These are phyloP conservation scores for Tilletia walkeri DNA, from an alignment of 1,284 basidiomycete species.

Conservation along the genomic window DNA sequence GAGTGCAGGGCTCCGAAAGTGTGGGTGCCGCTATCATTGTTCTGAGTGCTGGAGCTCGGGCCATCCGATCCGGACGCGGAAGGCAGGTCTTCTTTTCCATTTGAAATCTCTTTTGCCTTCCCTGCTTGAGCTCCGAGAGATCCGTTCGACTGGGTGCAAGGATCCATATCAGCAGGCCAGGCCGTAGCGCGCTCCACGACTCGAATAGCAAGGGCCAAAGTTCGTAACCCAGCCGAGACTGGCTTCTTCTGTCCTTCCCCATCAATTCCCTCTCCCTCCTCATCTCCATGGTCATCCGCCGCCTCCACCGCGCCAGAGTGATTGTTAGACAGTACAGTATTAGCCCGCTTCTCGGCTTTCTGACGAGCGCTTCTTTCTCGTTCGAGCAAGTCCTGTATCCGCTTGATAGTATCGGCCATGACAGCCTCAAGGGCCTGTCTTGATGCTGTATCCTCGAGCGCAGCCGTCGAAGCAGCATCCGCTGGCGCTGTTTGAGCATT, in stretches of 20 bases:
- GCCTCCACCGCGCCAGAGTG: neutral
- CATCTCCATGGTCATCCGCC: neutral
- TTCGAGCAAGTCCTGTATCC: constrained; percentile 1
- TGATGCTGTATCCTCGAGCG: too few species aligned
- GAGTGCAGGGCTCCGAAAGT: too few species aligned
- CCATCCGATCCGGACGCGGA: too few species aligned
- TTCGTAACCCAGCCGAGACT: neutral
- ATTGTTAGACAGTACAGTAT: neutral
- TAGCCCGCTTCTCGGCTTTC: neutral
- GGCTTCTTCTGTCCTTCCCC: neutral
- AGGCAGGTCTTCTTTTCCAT: too few species aligned
- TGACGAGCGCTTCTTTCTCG: neutral
- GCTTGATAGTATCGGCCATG: neutral
- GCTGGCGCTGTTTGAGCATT: too few species aligned
- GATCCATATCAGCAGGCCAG: neutral
- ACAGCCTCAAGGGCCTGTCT: neutral
- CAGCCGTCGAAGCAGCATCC: too few species aligned
- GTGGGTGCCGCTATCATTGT: too few species aligned
- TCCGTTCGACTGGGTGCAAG: neutral
- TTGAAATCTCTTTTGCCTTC: neutral
- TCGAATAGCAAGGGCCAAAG: neutral
- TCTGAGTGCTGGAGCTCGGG: too few species aligned
- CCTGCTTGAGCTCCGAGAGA: neutral
- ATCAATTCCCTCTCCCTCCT: neutral
- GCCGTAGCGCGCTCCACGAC: neutral